phyloP scores from a whole-genome alignment of 148 eudicot genomes.

The Vaccinium vitisidaea region DNA sequence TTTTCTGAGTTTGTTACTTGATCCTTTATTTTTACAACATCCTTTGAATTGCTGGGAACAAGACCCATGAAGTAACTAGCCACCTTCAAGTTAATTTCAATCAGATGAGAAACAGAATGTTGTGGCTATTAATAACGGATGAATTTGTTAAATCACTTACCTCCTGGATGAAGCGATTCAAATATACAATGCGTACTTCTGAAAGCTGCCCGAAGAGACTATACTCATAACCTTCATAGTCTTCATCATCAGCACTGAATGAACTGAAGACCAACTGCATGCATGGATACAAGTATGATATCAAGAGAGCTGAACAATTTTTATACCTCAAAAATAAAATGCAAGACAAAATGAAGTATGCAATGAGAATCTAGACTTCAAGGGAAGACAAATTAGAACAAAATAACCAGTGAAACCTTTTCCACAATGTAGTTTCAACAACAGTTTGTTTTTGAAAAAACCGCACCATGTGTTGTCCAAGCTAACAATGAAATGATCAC shows the following conservation, averaged over 20 bases:
- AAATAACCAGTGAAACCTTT: not conserved
- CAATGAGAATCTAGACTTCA: conserved; percentile 6
- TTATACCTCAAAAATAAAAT: not conserved
- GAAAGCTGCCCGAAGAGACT: conserved; percentile 86
- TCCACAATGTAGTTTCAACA: not conserved
- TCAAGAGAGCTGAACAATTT: not conserved
- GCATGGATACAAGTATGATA: conserved; percentile 13
- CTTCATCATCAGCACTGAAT: conserved; percentile 70
- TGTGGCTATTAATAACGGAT: conserved; percentile 7
- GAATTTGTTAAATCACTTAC: conserved; percentile 31
- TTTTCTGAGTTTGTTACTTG: conserved; percentile 84
- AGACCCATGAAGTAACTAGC: conserved; percentile 90
- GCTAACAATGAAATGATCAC: not conserved
- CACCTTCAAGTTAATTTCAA: conserved; percentile 38
- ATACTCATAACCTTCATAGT: conserved; percentile 85
- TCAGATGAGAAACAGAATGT: conserved; percentile 22
- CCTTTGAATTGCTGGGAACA: conserved; percentile 61
- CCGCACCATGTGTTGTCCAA: no score
- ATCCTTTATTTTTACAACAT: conserved; percentile 67
- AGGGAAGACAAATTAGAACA: not conserved
- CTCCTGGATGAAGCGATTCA: conserved; percentile 96
- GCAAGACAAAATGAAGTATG: not conserved
- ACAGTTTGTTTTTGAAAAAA: not conserved
- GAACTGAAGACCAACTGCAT: conserved; percentile 78
- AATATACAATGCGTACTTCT: conserved; percentile 86